phyloP scores from a whole-genome alignment of 2,329 filamentous ascomycete species.

The Cercospora canescens region DNA sequence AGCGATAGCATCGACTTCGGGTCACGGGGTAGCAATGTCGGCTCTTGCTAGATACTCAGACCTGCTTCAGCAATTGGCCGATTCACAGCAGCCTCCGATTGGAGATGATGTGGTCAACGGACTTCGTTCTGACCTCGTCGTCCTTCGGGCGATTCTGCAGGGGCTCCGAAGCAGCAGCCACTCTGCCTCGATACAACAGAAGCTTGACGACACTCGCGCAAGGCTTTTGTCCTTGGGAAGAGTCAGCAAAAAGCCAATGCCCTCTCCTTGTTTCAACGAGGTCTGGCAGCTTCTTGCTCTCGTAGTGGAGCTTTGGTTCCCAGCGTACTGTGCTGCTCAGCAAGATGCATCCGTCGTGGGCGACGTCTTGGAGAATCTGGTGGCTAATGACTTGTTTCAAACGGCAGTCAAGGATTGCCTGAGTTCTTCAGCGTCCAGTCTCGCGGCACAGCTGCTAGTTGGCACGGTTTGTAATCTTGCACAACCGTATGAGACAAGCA shows the following conservation, averaged over 20 bases:
- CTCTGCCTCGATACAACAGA: not conserved
- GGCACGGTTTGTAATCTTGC: slow-evolving; percentile 11
- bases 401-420: slow-evolving; percentile 10
- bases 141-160: slow-evolving; percentile 8
- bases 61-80: not conserved
- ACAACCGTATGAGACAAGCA: slow-evolving; percentile 2
- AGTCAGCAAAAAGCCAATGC: not conserved
- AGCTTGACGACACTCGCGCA: slow-evolving; percentile 1
- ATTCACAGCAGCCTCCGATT: not conserved
- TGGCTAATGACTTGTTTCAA: slow-evolving; percentile 14
- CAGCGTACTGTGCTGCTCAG: slow-evolving; percentile 13
- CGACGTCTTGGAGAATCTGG: not conserved
- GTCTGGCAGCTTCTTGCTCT: slow-evolving; percentile 23
- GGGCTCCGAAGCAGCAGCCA: slow-evolving; percentile 6
- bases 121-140: slow-evolving; percentile 4
- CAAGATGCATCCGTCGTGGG: not conserved
- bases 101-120: not conserved
- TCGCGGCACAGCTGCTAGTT: slow-evolving; percentile 18
- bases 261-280: not conserved
- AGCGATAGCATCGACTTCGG: not conserved
- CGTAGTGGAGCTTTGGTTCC: slow-evolving; percentile 25
- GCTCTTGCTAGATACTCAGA: not conserved
- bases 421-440: not conserved
- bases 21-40: not conserved
- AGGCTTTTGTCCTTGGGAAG: not conserved